Percentiles rank a stretch among this genome's conserved stretches.
Conservation (phyloP, 192 early-diverging fungal genomes). For the Podila epicladia region DNA sequence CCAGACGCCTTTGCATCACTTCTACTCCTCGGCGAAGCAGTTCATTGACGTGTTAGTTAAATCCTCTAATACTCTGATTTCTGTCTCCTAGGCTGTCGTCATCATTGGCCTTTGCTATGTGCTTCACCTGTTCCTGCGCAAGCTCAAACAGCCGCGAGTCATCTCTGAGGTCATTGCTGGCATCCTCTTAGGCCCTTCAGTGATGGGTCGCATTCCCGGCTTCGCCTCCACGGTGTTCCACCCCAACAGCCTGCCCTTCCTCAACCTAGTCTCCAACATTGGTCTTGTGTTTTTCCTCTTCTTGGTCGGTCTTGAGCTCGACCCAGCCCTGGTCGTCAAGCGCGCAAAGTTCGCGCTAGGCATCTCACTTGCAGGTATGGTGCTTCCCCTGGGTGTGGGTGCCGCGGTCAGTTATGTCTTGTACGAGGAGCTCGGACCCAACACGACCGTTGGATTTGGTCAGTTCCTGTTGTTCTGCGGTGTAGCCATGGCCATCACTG, state of each 20-base stretch:
- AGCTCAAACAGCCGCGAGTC: conserved; percentile 83
- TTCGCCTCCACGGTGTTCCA: conserved; percentile 83
- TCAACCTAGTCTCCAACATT: conserved; percentile 86
- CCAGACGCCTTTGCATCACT: conserved; percentile 12
- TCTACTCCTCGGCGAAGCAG: neutral
- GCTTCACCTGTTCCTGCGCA: conserved; percentile 67
- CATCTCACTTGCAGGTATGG: conserved; percentile 85
- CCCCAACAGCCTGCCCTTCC: conserved; percentile 66
- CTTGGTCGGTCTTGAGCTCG: conserved; percentile 88
- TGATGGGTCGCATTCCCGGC: conserved; percentile 75
- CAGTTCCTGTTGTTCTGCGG: conserved; percentile 88
- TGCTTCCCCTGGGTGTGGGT: conserved; percentile 82
- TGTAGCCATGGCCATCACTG: conserved; percentile 93
- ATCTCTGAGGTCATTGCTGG: conserved; percentile 94
- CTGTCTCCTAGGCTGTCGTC: conserved; percentile 55
- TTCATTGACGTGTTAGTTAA: neutral
- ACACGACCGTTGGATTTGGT: conserved; percentile 62
- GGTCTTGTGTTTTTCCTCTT: conserved; percentile 93
- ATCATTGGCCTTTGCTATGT: conserved; percentile 79
- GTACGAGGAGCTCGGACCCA: conserved; percentile 61
- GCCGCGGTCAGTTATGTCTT: conserved; percentile 78
- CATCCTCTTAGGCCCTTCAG: conserved; percentile 89
- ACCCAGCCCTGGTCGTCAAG: conserved; percentile 65
- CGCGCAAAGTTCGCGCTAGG: conserved; percentile 63
- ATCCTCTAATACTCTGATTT: neutral